Conservation (phyloP, 768 basidiomycete genomes). For the Pholiota microspora region DNA sequence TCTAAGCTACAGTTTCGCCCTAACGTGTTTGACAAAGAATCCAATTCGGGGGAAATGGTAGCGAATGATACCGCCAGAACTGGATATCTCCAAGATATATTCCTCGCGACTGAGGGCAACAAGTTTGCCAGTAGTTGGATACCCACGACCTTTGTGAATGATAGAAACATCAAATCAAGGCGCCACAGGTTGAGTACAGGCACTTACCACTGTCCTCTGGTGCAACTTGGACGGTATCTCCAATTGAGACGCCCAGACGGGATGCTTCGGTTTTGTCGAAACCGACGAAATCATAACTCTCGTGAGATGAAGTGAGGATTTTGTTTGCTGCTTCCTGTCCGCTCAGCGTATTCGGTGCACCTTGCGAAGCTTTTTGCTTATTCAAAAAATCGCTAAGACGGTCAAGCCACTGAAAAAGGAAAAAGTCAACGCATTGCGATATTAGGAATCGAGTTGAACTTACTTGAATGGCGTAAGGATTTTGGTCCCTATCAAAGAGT, state of each 20-base stretch:
- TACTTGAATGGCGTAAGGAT: slow-evolving; percentile 43
- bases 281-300: slow-evolving; percentile 38
- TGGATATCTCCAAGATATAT: slow-evolving; percentile 45
- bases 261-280: slow-evolving; percentile 44
- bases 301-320: slow-evolving; percentile 35
- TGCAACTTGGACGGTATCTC: slow-evolving; percentile 31
- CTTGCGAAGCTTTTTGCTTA: slow-evolving; percentile 23
- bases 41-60: slow-evolving; percentile 55
- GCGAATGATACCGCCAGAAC: slow-evolving; percentile 35
- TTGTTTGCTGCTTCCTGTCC: slow-evolving; percentile 42
- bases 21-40: slow-evolving; percentile 26
- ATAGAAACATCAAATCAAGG: background rate
- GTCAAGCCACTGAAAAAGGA: slow-evolving; percentile 41
- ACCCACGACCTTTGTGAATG: slow-evolving; percentile 29
- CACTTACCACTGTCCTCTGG: slow-evolving; percentile 10
- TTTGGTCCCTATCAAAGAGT: slow-evolving; percentile 34
- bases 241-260: slow-evolving; percentile 36
- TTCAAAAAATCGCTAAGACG: slow-evolving; percentile 37
- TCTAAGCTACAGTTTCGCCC: slow-evolving; percentile 17
- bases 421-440: background rate
- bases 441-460: slow-evolving; percentile 4
- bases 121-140: slow-evolving; percentile 48
- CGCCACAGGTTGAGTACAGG: background rate
- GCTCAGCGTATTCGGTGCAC: slow-evolving; percentile 25
- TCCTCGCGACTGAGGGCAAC: slow-evolving; percentile 49